These are phyloP conservation scores for Aspergillus uvarum DNA, from an alignment of 2,329 filamentous ascomycete species.

Conservation along the genomic window DNA sequence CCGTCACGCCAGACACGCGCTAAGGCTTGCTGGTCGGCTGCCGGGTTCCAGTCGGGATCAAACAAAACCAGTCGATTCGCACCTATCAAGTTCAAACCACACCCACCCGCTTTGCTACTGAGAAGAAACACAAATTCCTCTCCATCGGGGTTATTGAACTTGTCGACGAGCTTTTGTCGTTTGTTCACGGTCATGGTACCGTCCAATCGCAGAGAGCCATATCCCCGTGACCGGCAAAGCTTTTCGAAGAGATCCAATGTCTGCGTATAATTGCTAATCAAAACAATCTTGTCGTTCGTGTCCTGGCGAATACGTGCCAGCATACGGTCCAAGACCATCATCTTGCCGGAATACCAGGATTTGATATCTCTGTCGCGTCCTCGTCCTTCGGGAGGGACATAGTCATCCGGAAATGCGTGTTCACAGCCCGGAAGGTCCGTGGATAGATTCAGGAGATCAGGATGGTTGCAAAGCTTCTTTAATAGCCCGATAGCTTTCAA, in stretches of 20 bases:
- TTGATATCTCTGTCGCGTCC: conserved; percentile 91
- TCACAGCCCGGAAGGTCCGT: conserved; percentile 87
- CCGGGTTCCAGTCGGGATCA: conserved; percentile 97
- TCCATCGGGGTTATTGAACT: conserved; percentile 91
- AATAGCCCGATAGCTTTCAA: conserved; percentile 94
- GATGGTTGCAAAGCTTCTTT: conserved; percentile 98
- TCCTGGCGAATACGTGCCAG: conserved; percentile 90
- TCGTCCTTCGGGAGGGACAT: conserved; percentile 79
- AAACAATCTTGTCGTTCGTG: conserved; percentile 97
- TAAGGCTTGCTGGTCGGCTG: conserved; percentile 93
- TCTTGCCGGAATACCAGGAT: conserved; percentile 96
- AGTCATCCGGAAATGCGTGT: conserved; percentile 77
- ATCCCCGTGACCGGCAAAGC: conserved; percentile 79
- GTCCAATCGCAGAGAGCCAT: conserved; percentile 85
- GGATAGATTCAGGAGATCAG: conserved; percentile 80
- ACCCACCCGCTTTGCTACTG: conserved; percentile 93
- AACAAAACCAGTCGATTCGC: conserved; percentile 94
- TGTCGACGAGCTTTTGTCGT: conserved; percentile 93
- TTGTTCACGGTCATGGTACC: conserved; percentile 98
- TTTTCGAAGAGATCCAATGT: conserved; percentile 93
- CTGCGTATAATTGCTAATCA: conserved; percentile 98
- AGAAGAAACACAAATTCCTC: conserved; percentile 93
- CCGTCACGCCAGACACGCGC: conserved; percentile 98
- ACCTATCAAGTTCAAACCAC: conserved; percentile 91
- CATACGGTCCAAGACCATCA: conserved; percentile 98